Evolutionary conservation across 78 protist species (phyloP), one percentile per base, ranked within the genome.

Genomic region (Dictyostelium brefeldianum): DNA sequence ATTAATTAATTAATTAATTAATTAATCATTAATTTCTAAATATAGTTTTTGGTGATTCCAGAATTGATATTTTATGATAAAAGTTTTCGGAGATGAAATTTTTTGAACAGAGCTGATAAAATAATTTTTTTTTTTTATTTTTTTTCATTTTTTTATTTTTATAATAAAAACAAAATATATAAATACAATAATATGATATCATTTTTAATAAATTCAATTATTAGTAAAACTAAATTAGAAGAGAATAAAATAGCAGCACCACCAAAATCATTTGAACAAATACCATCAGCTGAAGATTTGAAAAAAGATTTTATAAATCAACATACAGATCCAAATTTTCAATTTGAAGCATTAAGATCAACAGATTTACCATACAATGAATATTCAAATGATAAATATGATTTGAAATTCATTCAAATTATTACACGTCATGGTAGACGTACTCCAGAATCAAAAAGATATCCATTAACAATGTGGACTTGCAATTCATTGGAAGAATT

Each of bases 391-490:
- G 53, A 46, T 17, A 80, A 70, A 22, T 87, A 87, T 43, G 10
- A 74, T 22, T 43, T 87, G 0, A 77, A 87, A 56, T 59, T 87
- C 12, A 20, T 87, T 51, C 93, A 87, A 80, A 62, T 87, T 9
- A 47, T 87, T 50, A 87, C 93, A 27, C 22, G 93, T 29, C 93
- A 87, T 56, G 93, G 93, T 22, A n/a, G 93, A 29, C 67, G 93
- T 27, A 87, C 93, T 20, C 93, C 93, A 75, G 93, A 87, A 47
- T 51, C 80, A 3, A 41, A 25, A 4, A 54, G 56, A 46, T 77
- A 53, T 51, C 93, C 83, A 64, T 70, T 87, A 0, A 12, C 75
- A 29, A 31, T 87, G 62, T 87, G 93, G 93, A 57, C 54, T 10
- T 87, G 93, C 54, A 87, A 87, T 53, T 64, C 78, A 14, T 43